phyloP scores from a whole-genome alignment of 208 protist species.

The Leishmania tropica region DNA sequence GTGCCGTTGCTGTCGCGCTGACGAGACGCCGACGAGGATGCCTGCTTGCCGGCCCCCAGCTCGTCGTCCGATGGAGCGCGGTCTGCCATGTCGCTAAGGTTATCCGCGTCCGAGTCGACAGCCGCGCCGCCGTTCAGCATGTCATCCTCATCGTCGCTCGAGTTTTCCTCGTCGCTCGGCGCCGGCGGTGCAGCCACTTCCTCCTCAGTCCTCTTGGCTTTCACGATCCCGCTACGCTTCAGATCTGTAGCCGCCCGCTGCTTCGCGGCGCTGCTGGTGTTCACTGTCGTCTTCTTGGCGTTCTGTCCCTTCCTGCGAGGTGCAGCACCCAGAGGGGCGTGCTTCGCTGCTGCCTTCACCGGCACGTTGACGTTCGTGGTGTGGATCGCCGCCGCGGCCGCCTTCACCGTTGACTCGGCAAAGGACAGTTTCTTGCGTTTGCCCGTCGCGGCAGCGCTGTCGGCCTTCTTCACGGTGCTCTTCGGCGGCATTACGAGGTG shows the following conservation, averaged over 20 bases:
- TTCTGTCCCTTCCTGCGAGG: slow-evolving; percentile 6
- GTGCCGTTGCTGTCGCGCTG: slow-evolving; percentile 26
- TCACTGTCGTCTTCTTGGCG: background rate
- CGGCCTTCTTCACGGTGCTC: slow-evolving; percentile 18
- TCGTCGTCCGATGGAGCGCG: slow-evolving; percentile 25
- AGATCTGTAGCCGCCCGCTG: slow-evolving; percentile 13
- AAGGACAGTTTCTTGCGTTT: slow-evolving; percentile 38
- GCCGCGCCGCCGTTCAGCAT: slow-evolving; percentile 26
- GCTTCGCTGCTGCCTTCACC: background rate
- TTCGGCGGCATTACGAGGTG: slow-evolving; percentile 26
- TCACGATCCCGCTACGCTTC: slow-evolving; percentile 51
- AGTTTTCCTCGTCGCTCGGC: slow-evolving; percentile 20
- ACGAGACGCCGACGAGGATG: slow-evolving; percentile 2
- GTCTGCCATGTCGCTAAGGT: slow-evolving; percentile 34
- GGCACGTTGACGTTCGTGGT: slow-evolving; percentile 29
- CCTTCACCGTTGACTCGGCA: slow-evolving; percentile 24
- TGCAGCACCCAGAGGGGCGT: background rate
- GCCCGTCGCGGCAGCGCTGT: slow-evolving; percentile 11
- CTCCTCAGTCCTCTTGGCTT: slow-evolving; percentile 28
- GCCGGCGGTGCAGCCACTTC: background rate
- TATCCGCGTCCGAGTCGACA: slow-evolving; percentile 24
- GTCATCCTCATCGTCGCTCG: slow-evolving; percentile 34
- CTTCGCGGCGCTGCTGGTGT: background rate
- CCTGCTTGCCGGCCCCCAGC: background rate
- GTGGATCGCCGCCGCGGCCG: slow-evolving; percentile 19